Conservation (phyloP, 257 asterid genomes). For the Apocynum venetum region DNA sequence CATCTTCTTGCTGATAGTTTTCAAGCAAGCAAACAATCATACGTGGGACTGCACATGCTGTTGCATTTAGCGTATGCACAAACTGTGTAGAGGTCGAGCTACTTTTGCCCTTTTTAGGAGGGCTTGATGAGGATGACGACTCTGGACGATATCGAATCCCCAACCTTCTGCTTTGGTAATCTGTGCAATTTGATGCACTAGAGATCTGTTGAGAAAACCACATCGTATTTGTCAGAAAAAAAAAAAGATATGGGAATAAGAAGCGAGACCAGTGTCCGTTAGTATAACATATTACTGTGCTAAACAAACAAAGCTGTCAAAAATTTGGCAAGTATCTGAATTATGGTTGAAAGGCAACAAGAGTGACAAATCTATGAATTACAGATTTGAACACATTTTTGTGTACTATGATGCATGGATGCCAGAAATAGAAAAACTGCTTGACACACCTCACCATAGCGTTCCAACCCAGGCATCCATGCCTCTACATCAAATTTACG, state of each 20-base stretch:
- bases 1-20: constrained; percentile 95
- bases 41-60: constrained; percentile 96
- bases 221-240: not conserved
- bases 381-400: not conserved
- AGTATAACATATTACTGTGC: not conserved
- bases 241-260: not conserved
- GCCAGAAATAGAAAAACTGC: not conserved
- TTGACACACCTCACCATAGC: constrained; percentile 79
- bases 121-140: constrained; percentile 26
- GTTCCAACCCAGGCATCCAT: constrained; percentile 98
- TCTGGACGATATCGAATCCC: constrained; percentile 91
- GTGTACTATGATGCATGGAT: not conserved
- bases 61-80: constrained; percentile 90
- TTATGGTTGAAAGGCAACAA: not conserved
- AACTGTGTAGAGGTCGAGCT: constrained; percentile 53
- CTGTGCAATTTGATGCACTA: constrained; percentile 95
- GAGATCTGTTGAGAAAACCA: constrained; percentile 58
- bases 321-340: no score
- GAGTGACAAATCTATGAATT: not conserved
- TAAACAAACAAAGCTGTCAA: not conserved
- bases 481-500: constrained; percentile 97
- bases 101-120: constrained; percentile 65
- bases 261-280: no score
- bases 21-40: constrained; percentile 97
- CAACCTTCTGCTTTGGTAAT: constrained; percentile 88